Conservation (phyloP, 257 asterid genomes). For the Nicotiana otophora region DNA sequence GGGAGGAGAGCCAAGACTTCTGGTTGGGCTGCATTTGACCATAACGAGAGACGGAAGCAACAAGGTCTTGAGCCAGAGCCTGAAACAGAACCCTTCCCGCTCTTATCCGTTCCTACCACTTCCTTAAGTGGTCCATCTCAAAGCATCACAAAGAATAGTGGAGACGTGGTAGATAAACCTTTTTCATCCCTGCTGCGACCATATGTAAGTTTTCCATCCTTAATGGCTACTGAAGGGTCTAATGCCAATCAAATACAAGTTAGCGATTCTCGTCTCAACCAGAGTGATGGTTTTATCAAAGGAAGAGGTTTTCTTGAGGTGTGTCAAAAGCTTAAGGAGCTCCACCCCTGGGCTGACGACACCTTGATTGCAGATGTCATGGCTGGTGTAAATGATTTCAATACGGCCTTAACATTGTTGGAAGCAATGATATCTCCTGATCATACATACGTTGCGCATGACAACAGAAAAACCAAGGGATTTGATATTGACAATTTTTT, state of each 20-base stretch:
- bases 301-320: constrained; percentile 9
- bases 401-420: constrained; percentile 45
- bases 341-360: constrained; percentile 66
- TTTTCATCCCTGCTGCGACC: constrained; percentile 49
- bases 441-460: not conserved
- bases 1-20: constrained; percentile 41
- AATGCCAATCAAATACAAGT: constrained; percentile 14
- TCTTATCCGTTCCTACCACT: constrained; percentile 25
- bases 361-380: constrained; percentile 71
- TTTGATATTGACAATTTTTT: not conserved
- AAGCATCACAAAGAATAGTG: constrained; percentile 16
- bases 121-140: constrained; percentile 13
- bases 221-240: constrained; percentile 13
- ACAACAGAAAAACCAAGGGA: constrained; percentile 16
- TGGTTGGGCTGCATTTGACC: constrained; percentile 91
- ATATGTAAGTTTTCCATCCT: constrained; percentile 32
- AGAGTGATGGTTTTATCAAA: not conserved
- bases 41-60: constrained; percentile 43
- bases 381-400: constrained; percentile 48
- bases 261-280: constrained; percentile 10
- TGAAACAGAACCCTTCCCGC: constrained; percentile 52
- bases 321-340: constrained; percentile 36
- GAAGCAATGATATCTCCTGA: constrained; percentile 40
- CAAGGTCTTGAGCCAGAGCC: constrained; percentile 28
- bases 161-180: constrained; percentile 34